Conservation (phyloP, 2,329 filamentous ascomycete genomes). For the Monilinia fructigena region DNA sequence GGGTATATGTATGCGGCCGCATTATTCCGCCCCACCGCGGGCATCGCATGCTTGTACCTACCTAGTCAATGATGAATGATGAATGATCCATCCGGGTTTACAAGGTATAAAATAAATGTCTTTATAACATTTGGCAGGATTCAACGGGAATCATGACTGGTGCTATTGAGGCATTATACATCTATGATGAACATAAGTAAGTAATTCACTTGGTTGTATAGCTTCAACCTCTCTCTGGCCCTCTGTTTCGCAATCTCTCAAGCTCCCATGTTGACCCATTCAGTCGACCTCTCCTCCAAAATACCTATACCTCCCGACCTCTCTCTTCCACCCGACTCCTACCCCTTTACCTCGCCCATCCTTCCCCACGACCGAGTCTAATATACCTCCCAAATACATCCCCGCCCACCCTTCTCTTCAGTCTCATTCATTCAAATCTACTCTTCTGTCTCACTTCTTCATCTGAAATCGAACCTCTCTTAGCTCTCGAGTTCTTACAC, state of each 20-base stretch:
- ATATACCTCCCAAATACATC: constrained; percentile 80
- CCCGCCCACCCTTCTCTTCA: constrained; percentile 86
- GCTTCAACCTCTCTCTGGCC: neutral
- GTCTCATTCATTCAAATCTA: constrained; percentile 80
- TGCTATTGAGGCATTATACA: constrained; percentile 91
- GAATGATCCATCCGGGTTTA: neutral
- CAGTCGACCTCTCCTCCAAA: constrained; percentile 82
- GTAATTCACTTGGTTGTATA: constrained; percentile 33
- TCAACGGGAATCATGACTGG: constrained; percentile 63
- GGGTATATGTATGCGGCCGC: constrained; percentile 27
- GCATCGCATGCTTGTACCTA: neutral
- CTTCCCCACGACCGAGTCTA: constrained; percentile 77
- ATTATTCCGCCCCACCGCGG: constrained; percentile 17
- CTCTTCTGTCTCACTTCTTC: constrained; percentile 84
- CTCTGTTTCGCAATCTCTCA: constrained; percentile 1
- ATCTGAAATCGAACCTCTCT: constrained; percentile 80
- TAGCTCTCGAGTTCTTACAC: constrained; percentile 90
- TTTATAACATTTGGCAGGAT: constrained; percentile 22
- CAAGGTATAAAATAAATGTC: constrained; percentile 25
- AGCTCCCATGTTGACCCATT: constrained; percentile 10
- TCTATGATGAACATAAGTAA: constrained; percentile 94
- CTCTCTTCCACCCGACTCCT: constrained; percentile 74
- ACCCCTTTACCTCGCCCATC: constrained; percentile 81
- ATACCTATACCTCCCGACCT: constrained; percentile 81
- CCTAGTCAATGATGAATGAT: neutral